Conservation (phyloP, 352 stramenopile species). For the Globisporangium nunn region DNA sequence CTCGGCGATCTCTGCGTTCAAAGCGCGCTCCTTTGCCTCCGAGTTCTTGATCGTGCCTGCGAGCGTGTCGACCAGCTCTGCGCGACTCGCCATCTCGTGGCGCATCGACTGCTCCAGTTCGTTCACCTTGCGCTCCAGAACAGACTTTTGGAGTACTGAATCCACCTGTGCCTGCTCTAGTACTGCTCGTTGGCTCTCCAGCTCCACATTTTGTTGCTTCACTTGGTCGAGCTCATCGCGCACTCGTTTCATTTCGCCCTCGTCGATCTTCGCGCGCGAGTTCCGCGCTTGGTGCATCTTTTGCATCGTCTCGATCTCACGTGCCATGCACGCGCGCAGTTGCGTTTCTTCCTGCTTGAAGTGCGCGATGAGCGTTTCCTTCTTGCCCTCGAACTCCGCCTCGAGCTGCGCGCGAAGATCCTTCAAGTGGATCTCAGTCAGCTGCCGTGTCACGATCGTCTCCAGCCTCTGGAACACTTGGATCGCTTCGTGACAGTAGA, state of each 20-base stretch:
- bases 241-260: constrained; percentile 42
- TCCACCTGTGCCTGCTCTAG: constrained; percentile 40
- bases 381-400: constrained; percentile 51
- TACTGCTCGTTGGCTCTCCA: constrained; percentile 36
- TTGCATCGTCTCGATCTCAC: constrained; percentile 62
- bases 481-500: constrained; percentile 51
- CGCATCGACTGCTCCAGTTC: constrained; percentile 46
- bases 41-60: constrained; percentile 45
- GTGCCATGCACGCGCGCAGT: constrained; percentile 43
- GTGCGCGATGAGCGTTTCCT: constrained; percentile 45
- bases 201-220: constrained; percentile 28
- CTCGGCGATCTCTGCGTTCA: constrained; percentile 33
- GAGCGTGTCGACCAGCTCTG: constrained; percentile 70
- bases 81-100: constrained; percentile 57
- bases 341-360: constrained; percentile 65
- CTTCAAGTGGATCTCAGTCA: constrained; percentile 49
- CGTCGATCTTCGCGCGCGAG: constrained; percentile 58
- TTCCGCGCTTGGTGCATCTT: constrained; percentile 57
- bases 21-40: constrained; percentile 41
- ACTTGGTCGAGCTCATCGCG: constrained; percentile 34
- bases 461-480: constrained; percentile 50
- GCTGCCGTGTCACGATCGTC: constrained; percentile 31
- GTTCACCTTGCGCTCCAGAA: constrained; percentile 37
- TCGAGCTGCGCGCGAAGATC: constrained; percentile 47
- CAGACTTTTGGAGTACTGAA: constrained; percentile 20